phyloP scores from a whole-genome alignment of 768 basidiomycete genomes.

The Leucocoprinus birnbaumii region DNA sequence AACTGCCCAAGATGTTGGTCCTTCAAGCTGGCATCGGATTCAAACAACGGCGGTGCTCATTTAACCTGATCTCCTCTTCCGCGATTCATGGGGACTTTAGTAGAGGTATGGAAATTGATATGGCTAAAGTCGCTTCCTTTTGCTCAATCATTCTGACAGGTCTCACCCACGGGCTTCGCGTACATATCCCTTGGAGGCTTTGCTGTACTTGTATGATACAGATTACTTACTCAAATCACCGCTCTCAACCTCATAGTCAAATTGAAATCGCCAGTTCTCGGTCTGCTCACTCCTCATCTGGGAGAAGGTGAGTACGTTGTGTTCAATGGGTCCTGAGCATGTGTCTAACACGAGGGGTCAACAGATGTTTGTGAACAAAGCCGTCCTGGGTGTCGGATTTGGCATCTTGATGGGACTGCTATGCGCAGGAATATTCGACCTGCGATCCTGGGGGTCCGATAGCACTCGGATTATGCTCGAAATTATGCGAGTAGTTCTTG shows the following conservation, averaged over 20 bases:
- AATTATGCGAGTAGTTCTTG: conserved; percentile 87
- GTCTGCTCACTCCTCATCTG: conserved; percentile 80
- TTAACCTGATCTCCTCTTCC: background rate
- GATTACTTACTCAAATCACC: background rate
- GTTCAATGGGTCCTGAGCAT: no score
- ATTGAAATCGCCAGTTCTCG: conserved; percentile 57
- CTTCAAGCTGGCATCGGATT: no score
- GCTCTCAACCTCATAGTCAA: background rate
- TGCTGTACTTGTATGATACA: conserved; percentile 31
- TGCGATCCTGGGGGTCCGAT: conserved; percentile 62
- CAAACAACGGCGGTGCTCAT: no score
- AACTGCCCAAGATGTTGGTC: no score
- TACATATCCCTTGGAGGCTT: conserved; percentile 64
- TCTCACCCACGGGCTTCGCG: conserved; percentile 48
- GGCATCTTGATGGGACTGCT: conserved; percentile 71
- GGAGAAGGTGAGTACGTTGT: conserved; percentile 80
- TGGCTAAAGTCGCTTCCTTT: background rate
- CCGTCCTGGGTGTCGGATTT: conserved; percentile 81
- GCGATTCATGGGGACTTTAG: conserved; percentile 18
- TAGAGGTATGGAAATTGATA: conserved; percentile 28
- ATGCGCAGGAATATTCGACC: conserved; percentile 68
- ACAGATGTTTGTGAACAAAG: conserved; percentile 89
- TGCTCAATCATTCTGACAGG: no score
- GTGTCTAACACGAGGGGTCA: background rate
- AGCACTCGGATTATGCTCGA: conserved; percentile 70